These are phyloP conservation scores for Trichoderma brevicompactum DNA, from an alignment of 2,329 filamentous ascomycete species.

Conservation along the genomic window DNA sequence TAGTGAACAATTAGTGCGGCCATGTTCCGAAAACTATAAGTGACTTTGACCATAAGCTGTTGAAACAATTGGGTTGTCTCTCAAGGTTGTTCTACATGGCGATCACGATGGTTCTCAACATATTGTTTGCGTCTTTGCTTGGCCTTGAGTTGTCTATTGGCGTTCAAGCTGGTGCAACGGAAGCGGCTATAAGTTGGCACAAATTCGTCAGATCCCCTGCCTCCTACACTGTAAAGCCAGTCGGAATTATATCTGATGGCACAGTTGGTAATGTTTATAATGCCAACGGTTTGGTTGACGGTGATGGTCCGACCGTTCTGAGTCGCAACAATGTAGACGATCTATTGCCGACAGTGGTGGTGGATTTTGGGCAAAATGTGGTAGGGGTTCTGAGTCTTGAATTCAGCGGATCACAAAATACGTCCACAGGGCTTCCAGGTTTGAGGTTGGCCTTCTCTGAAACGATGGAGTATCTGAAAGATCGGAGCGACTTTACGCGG, in stretches of 20 bases:
- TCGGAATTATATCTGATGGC: not conserved
- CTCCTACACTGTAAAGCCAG: not conserved
- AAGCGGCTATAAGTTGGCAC: not conserved
- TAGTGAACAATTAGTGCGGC: too few species aligned
- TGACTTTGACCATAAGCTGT: not conserved
- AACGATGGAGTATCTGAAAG: constrained; percentile 49
- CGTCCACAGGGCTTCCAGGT: constrained; percentile 41
- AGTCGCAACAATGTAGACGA: not conserved
- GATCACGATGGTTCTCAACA: not conserved
- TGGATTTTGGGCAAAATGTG: constrained; percentile 57
- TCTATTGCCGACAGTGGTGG: constrained; percentile 41
- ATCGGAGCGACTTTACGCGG: constrained; percentile 54
- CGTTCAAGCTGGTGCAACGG: not conserved
- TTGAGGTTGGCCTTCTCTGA: constrained; percentile 56
- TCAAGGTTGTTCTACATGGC: not conserved
- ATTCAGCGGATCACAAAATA: constrained; percentile 34
- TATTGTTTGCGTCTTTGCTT: not conserved
- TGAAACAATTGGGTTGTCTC: not conserved
- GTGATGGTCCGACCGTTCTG: constrained; percentile 6
- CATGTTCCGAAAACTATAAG: not conserved
- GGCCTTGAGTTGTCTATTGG: not conserved
- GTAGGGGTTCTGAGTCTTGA: constrained; percentile 49
- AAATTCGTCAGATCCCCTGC: constrained; percentile 3
- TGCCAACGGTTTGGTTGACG: constrained; percentile 4
- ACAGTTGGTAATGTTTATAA: constrained; percentile 20